phyloP scores from a whole-genome alignment of 2,329 filamentous ascomycete species.

The Trichoderma arundinaceum region DNA sequence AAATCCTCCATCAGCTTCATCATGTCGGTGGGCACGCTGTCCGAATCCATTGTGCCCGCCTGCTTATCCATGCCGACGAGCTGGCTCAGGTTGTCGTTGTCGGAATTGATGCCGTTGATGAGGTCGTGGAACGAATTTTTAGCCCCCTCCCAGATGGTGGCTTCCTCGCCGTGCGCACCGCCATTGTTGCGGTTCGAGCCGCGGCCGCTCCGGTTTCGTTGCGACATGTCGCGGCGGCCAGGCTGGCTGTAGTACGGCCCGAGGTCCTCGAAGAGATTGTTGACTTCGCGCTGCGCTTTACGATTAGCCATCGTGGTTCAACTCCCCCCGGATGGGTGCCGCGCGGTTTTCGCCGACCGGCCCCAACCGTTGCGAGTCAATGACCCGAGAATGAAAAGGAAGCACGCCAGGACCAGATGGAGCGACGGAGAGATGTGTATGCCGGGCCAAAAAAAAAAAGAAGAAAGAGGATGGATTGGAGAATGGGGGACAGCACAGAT shows the following conservation, averaged over 20 bases:
- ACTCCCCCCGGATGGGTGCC: constrained; percentile 6
- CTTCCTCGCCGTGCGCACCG: constrained; percentile 51
- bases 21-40: constrained; percentile 46
- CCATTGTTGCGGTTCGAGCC: constrained; percentile 53
- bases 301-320: constrained; percentile 43
- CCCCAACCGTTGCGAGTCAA: constrained; percentile 24
- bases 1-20: constrained; percentile 52
- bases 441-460: constrained; percentile 1
- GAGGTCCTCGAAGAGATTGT: constrained; percentile 45
- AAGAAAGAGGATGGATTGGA: constrained; percentile 10
- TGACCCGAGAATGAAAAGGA: constrained; percentile 4
- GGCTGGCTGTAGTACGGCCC: constrained; percentile 43
- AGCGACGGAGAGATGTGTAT: constrained; percentile 27
- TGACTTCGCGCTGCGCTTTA: constrained; percentile 44
- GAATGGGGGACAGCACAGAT: constrained; percentile 8
- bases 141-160: constrained; percentile 51
- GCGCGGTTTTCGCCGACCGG: constrained; percentile 28
- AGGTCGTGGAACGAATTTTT: constrained; percentile 50
- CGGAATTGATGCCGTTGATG: constrained; percentile 49
- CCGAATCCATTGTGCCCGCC: constrained; percentile 47
- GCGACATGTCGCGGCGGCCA: constrained; percentile 45
- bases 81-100: constrained; percentile 49
- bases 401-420: constrained; percentile 6
- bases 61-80: constrained; percentile 51
- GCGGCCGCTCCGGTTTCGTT: constrained; percentile 53